phyloP scores from a whole-genome alignment of 208 protist species.

The Trypanosoma cruzi region DNA sequence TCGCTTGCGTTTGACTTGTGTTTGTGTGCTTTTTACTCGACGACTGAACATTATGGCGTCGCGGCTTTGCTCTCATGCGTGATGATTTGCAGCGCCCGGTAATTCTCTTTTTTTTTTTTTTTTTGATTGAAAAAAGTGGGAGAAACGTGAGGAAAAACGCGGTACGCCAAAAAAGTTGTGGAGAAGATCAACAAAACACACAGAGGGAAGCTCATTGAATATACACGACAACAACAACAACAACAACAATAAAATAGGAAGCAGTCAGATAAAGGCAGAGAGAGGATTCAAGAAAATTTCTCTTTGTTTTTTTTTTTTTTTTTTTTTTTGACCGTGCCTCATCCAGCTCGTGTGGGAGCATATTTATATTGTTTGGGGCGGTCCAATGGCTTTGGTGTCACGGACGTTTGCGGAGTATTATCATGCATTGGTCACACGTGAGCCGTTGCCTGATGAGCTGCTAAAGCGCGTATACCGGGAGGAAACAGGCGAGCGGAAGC shows the following conservation, averaged over 20 bases:
- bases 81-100: not conserved
- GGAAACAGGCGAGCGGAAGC: conserved; percentile 53
- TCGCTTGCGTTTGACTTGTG: too few species aligned
- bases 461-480: conserved; percentile 55
- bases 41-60: not conserved
- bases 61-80: not conserved
- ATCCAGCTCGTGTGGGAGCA: not conserved
- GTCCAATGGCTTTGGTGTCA: conserved; percentile 48
- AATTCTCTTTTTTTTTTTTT: not conserved
- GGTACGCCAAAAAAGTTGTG: not conserved
- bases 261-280: not conserved
- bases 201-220: not conserved
- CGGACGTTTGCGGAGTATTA: conserved; percentile 70
- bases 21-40: not conserved
- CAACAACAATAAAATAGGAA: not conserved
- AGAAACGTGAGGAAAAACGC: not conserved
- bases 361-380: conserved; percentile 4
- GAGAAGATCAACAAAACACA: not conserved
- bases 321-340: not conserved
- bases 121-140: not conserved
- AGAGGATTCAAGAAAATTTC: not conserved
- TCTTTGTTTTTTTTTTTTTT: not conserved
- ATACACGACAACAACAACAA: not conserved
- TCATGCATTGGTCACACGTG: conserved; percentile 41
- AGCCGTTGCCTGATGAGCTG: conserved; percentile 42